A percentile compares a stretch with the other conserved stretches of the same genome.
Conservation (phyloP, 2,329 filamentous ascomycete genomes). For the Ophiostoma australiae region DNA sequence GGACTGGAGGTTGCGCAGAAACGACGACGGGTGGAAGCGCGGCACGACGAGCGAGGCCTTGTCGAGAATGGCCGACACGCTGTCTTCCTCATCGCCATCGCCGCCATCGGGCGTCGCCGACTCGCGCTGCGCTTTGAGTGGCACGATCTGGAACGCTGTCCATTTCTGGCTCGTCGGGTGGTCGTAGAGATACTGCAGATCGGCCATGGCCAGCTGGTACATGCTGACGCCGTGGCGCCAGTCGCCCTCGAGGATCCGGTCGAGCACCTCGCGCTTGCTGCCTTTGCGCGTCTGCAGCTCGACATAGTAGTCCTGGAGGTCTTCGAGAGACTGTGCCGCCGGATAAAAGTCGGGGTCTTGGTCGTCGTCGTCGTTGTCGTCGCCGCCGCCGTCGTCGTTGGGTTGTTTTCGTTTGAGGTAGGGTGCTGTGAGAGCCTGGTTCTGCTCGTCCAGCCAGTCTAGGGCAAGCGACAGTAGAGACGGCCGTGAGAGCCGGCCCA, state of each 20-base stretch:
- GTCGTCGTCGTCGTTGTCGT: conserved; percentile 55
- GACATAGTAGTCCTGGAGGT: conserved; percentile 61
- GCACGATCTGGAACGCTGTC: conserved; percentile 57
- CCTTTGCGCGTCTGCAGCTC: conserved; percentile 56
- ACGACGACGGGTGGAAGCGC: conserved; percentile 74
- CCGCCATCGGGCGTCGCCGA: conserved; percentile 29
- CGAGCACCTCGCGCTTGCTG: conserved; percentile 58
- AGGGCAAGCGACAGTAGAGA: conserved; percentile 68
- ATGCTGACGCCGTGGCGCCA: conserved; percentile 61
- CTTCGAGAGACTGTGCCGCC: conserved; percentile 58
- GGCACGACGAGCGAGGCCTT: conserved; percentile 51
- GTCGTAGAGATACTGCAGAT: conserved; percentile 61
- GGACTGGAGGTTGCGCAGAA: conserved; percentile 68
- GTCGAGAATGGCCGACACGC: conserved; percentile 38
- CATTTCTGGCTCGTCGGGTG: conserved; percentile 60
- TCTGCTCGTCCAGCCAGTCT: conserved; percentile 69
- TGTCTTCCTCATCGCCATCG: neutral
- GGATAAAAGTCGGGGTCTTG: conserved; percentile 55
- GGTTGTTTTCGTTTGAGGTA: conserved; percentile 41
- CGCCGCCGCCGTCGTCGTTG: conserved; percentile 43
- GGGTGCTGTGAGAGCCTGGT: conserved; percentile 55
- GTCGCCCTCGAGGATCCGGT: conserved; percentile 62
- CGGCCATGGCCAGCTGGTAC: conserved; percentile 65
- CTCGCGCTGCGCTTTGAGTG: conserved; percentile 40
- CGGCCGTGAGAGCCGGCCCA: conserved; percentile 65